phyloP scores from a whole-genome alignment of 305 asterid species.

The Lippia alba region DNA sequence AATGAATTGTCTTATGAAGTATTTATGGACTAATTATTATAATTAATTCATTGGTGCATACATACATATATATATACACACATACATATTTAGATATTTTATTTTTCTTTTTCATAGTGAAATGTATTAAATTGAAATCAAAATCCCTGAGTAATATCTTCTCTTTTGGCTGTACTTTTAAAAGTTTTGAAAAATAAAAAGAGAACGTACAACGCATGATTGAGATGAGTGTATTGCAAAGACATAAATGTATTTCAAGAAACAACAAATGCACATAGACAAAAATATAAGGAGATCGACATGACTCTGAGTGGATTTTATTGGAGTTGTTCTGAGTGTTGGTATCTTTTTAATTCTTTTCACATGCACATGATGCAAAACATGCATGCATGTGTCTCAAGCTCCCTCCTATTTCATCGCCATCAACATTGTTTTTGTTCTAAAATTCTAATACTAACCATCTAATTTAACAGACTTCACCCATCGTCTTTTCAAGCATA shows the following conservation, averaged over 20 bases:
- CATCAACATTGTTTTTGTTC: too few relatives aligned
- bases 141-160: conserved; percentile 2
- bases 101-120: too few relatives aligned
- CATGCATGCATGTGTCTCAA: conserved; percentile 19
- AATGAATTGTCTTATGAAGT: too few relatives aligned
- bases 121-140: too few relatives aligned
- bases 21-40: too few relatives aligned
- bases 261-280: conserved; percentile 24
- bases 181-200: conserved; percentile 23
- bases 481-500: too few relatives aligned
- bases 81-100: too few relatives aligned
- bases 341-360: conserved; percentile 8
- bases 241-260: conserved; percentile 24
- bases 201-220: conserved; percentile 20
- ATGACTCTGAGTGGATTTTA: conserved; percentile 2
- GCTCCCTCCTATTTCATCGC: neutral
- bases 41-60: too few relatives aligned
- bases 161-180: neutral
- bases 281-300: conserved; percentile 29
- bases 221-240: conserved; percentile 1
- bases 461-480: too few relatives aligned
- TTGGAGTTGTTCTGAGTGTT: conserved; percentile 11
- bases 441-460: too few relatives aligned
- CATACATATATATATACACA: too few relatives aligned
- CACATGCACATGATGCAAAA: conserved; percentile 20